phyloP scores from a whole-genome alignment of 306 rosid genomes.

The Malus asiatica region DNA sequence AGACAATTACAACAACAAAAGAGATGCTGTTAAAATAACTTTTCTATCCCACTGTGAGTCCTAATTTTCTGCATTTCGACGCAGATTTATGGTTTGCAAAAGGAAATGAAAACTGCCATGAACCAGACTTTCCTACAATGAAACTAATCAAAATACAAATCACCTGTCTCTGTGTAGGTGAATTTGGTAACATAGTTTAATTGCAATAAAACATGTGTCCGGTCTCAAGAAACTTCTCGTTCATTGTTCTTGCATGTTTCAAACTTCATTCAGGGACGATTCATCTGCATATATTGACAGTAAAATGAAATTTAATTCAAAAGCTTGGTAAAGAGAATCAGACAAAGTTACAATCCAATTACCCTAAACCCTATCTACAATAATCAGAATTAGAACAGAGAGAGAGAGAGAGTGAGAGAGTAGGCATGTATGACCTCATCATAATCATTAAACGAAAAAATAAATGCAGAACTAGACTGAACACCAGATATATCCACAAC shows the following conservation, averaged over 20 bases:
- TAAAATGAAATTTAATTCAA: background rate
- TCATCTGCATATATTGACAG: conserved; percentile 31
- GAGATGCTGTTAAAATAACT: background rate
- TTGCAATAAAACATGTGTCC: background rate
- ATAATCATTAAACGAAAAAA: background rate
- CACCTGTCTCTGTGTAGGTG: background rate
- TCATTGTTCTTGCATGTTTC: conserved; percentile 13
- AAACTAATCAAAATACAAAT: background rate
- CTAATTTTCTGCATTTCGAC: background rate
- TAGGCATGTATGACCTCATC: background rate
- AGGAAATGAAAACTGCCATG: background rate
- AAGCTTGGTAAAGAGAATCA: background rate
- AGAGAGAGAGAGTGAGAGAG: background rate
- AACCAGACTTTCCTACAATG: background rate
- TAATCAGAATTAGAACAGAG: background rate
- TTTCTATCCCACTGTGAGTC: background rate
- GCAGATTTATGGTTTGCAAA: background rate
- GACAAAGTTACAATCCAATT: background rate
- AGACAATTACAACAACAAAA: background rate
- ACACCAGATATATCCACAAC: background rate
- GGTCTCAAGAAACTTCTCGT: conserved; percentile 13
- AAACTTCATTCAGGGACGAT: conserved; percentile 34
- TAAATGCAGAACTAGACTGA: background rate
- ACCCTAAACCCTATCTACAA: background rate
- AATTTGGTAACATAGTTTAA: background rate